Conservation (phyloP, 148 eudicot species). For the Cornus controversa region DNA sequence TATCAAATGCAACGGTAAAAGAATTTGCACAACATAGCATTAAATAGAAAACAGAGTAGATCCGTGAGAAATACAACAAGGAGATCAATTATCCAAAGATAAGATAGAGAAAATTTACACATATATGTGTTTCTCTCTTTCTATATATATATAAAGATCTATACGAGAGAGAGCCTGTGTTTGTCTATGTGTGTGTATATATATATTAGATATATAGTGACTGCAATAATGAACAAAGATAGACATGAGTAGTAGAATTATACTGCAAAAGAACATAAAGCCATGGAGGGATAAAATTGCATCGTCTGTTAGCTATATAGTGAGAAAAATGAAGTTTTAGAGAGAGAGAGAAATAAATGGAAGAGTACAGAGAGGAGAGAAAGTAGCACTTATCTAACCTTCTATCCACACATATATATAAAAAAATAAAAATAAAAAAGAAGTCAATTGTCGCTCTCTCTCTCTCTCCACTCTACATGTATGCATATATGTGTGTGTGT, state of each 20-base stretch:
- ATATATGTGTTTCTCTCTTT: background rate
- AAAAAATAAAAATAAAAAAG: too few relatives aligned
- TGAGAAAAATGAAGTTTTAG: conserved; percentile 3
- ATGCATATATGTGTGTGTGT: too few relatives aligned
- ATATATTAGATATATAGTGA: too few relatives aligned
- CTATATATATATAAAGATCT: too few relatives aligned
- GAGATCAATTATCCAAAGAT: conserved; percentile 1
- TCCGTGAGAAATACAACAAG: background rate
- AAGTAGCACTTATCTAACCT: conserved; percentile 2
- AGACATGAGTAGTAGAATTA: background rate
- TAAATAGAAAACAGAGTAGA: background rate
- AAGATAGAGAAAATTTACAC: background rate
- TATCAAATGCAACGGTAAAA: background rate
- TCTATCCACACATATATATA: conserved; percentile 1
- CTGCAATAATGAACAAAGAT: background rate
- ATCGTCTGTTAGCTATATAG: background rate
- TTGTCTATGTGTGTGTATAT: too few relatives aligned
- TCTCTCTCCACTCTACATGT: background rate
- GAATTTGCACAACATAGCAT: background rate
- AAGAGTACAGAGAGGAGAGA: background rate
- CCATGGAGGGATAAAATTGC: background rate
- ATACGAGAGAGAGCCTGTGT: background rate
- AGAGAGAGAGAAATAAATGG: background rate
- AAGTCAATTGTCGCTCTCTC: background rate
- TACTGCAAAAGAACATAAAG: background rate